Evolutionary conservation across 495 filamentous ascomycete genomes (phyloP), one percentile per base, ranked within the genome.

Genomic region (Pseudomonodictys pantanalensis): DNA sequence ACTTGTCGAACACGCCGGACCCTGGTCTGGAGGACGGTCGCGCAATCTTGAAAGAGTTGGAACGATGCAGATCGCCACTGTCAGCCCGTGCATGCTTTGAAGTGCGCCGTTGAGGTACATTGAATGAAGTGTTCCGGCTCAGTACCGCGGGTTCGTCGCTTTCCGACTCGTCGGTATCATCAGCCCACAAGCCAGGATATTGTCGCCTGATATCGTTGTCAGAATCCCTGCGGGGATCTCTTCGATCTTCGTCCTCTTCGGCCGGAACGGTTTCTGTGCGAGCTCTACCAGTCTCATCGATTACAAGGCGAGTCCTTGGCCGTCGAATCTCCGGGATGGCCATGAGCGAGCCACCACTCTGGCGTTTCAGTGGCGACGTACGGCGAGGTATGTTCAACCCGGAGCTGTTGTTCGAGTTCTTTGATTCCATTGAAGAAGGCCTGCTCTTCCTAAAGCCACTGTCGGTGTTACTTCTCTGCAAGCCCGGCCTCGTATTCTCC

Each of bases 391-490:
- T 67, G 38, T 60, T 17, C 49, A 65, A 33, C 45, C 62, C 49
- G 49, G 63, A 15, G 32, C 48, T 41, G 44, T 43, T 38, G 12
- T 51, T 38, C 60, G 65, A 62, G 29, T 41, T 35, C 32, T 35
- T 66, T 20, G 62, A 63, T 7, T 69, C 62, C 38, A 64, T 53
- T 0, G 50, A 59, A 10, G 52, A 61, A 3, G 58, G 46, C 25
- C 61, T 52, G 35, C 46, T 60, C 56, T 61, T 60, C 29, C 69
- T 20, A 24, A 66, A 60, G n/a, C 60, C 60, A 43, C 66, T 71
- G 38, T 69, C 69, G 6, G 72, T 74, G 47, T 72, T 72, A 54
- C 69, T 74, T 25, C 72, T 55, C 33, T 71, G 69, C 15, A 73
- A 30, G 24, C 45, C 45, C 30, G 69, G 63, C 45, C 55, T 55